These are phyloP conservation scores for Porphyrellus cyaneotinctus DNA, from an alignment of 768 basidiomycete species.

Conservation along the genomic window DNA sequence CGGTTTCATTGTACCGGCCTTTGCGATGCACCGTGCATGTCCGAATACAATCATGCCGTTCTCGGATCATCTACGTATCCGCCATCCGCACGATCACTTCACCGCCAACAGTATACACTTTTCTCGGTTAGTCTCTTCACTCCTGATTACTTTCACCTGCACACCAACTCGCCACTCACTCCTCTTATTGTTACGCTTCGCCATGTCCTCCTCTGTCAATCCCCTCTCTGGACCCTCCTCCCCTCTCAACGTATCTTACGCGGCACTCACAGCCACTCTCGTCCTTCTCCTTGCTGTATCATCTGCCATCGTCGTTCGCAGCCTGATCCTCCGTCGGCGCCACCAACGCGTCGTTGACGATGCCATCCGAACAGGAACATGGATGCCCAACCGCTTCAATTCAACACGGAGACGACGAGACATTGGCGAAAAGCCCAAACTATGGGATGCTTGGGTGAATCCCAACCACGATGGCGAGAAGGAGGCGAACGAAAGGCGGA, in stretches of 20 bases:
- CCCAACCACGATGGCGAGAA: constrained; percentile 7
- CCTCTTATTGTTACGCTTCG: not conserved
- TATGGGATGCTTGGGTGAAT: constrained; percentile 30
- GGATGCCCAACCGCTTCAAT: constrained; percentile 36
- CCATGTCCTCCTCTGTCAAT: constrained; percentile 17
- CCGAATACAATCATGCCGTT: not conserved
- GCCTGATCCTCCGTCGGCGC: constrained; percentile 58
- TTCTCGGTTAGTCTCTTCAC: constrained; percentile 25
- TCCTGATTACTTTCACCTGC: not conserved
- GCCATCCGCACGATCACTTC: constrained; percentile 1
- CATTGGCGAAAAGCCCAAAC: constrained; percentile 28
- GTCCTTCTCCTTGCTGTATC: constrained; percentile 66
- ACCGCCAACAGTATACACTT: constrained; percentile 28
- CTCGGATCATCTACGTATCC: not conserved
- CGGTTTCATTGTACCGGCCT: not conserved
- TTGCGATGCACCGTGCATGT: constrained; percentile 3
- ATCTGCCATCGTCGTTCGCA: constrained; percentile 61
- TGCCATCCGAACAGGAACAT: constrained; percentile 62
- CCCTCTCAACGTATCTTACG: constrained; percentile 27
- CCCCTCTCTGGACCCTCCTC: not conserved
- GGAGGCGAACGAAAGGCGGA: constrained; percentile 17
- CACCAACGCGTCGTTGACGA: constrained; percentile 57
- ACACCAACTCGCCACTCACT: constrained; percentile 3
- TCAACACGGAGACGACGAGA: constrained; percentile 21
- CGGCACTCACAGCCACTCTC: constrained; percentile 56